These are phyloP conservation scores for Alisma plantagoaquatica DNA, from an alignment of 106 monocot species.

Conservation along the genomic window DNA sequence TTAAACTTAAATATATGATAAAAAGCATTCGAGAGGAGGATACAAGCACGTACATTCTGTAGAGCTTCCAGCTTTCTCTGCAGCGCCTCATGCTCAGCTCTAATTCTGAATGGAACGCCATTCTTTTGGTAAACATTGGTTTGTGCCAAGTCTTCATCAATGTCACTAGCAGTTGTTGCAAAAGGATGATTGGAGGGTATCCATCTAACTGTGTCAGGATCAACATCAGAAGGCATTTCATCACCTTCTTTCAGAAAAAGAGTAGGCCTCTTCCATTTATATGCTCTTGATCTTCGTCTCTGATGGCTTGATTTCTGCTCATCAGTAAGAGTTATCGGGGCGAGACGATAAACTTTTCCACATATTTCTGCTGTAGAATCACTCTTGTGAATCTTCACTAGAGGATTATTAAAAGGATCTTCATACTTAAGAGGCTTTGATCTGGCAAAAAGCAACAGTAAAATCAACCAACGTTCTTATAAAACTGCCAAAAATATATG, in stretches of 20 bases:
- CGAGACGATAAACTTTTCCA: slow-evolving; percentile 80
- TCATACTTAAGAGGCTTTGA: slow-evolving; percentile 69
- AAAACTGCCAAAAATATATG: no score
- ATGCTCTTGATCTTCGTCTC: slow-evolving; percentile 67
- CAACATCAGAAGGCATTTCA: slow-evolving; percentile 60
- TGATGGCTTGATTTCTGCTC: slow-evolving; percentile 70
- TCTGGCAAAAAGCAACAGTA: slow-evolving; percentile 23
- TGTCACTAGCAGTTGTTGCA: slow-evolving; percentile 62
- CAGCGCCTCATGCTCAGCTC: slow-evolving; percentile 90
- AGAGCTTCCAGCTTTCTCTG: slow-evolving; percentile 68
- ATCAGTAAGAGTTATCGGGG: slow-evolving; percentile 73
- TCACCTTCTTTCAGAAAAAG: slow-evolving; percentile 96
- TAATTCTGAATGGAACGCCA: slow-evolving; percentile 80
- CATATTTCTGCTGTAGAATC: slow-evolving; percentile 71
- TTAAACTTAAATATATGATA: no score
- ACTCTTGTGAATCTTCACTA: slow-evolving; percentile 56
- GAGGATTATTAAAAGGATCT: slow-evolving; percentile 92
- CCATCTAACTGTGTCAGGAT: slow-evolving; percentile 82
- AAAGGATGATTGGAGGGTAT: slow-evolving; percentile 93
- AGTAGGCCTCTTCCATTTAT: slow-evolving; percentile 87
- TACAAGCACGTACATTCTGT: slow-evolving; percentile 36
- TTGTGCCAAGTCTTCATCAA: slow-evolving; percentile 65
- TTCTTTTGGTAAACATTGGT: slow-evolving; percentile 76
- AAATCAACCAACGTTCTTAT: no score
- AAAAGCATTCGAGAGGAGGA: no score